A percentile compares a stretch with the other conserved stretches of the same genome.
Conservation (phyloP, 139 green algal genomes). For the Gonium pectorale region DNA sequence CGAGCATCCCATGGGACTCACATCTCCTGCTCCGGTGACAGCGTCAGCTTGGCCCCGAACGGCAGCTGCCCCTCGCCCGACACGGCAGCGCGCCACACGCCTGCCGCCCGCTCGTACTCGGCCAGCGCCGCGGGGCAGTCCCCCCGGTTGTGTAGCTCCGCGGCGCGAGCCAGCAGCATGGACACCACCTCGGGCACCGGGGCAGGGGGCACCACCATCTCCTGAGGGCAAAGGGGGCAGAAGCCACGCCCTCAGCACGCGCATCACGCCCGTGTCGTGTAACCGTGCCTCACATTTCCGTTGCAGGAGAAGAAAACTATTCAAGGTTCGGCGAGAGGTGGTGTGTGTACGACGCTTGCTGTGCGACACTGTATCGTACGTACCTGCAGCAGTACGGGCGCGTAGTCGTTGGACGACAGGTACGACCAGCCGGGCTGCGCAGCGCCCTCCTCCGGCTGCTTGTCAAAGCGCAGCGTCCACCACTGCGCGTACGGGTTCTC, state of each 20-base stretch:
- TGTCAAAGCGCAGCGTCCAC: conserved; percentile 62
- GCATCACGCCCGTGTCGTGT: too few relatives aligned
- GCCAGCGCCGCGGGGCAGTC: conserved; percentile 41
- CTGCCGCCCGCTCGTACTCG: conserved; percentile 30
- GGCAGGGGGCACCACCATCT: conserved; percentile 58
- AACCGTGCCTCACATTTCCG: too few relatives aligned
- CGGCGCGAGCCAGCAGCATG: conserved; percentile 32
- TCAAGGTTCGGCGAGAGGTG: too few relatives aligned
- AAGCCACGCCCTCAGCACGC: too few relatives aligned
- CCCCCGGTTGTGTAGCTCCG: conserved; percentile 52
- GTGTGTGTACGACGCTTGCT: too few relatives aligned
- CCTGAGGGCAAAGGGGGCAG: conserved; percentile 34
- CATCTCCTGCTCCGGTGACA: conserved; percentile 47
- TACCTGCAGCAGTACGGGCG: conserved; percentile 62
- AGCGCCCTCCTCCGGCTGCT: not conserved
- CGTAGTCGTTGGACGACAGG: conserved; percentile 55
- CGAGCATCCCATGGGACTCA: too few relatives aligned
- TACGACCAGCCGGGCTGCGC: conserved; percentile 41
- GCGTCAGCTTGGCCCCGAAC: not conserved
- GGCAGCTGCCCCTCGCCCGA: conserved; percentile 3
- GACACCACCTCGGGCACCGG: conserved; percentile 49
- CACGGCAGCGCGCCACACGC: conserved; percentile 14
- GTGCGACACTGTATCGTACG: too few relatives aligned
- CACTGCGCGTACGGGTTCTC: conserved; percentile 54
- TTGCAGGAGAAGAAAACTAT: too few relatives aligned